Percentiles rank a stretch among this genome's conserved stretches.
phyloP scores from a whole-genome alignment of 2,329 filamentous ascomycete species.

The Aschersonia sp. region DNA sequence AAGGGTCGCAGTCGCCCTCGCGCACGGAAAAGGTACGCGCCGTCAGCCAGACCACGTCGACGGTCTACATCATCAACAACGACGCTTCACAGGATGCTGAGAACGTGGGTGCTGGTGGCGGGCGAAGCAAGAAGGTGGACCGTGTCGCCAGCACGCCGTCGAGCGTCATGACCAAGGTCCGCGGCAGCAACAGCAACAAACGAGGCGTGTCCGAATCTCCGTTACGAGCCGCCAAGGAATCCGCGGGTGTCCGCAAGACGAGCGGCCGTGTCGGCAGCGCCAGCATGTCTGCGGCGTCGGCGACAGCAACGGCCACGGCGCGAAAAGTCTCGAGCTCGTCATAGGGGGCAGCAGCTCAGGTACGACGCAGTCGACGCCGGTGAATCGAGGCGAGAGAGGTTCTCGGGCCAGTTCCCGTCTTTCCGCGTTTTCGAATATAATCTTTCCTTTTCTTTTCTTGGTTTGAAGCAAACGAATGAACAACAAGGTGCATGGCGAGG shows the following conservation, averaged over 20 bases:
- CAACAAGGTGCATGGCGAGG: too few species aligned
- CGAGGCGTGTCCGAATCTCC: conserved; percentile 25
- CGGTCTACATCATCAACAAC: conserved; percentile 50
- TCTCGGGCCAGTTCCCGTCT: not conserved
- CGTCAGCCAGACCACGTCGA: conserved; percentile 62
- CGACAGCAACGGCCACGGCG: conserved; percentile 2
- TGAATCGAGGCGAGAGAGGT: conserved; percentile 2
- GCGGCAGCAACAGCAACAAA: conserved; percentile 38
- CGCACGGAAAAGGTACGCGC: conserved; percentile 51
- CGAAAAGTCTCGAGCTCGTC: not conserved
- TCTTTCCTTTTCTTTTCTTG: not conserved
- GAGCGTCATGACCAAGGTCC: conserved; percentile 48
- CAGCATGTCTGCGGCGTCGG: conserved; percentile 23
- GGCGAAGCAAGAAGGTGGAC: conserved; percentile 45
- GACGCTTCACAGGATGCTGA: conserved; percentile 57
- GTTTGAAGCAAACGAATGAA: not conserved
- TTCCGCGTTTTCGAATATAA: not conserved
- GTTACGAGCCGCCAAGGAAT: conserved; percentile 35
- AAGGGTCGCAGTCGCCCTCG: conserved; percentile 47
- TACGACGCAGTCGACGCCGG: not conserved
- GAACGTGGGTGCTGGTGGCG: conserved; percentile 41
- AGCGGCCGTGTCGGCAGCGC: conserved; percentile 51
- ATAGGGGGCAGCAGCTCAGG: not conserved
- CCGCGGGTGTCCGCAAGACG: conserved; percentile 46
- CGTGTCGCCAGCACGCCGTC: conserved; percentile 35